Evolutionary conservation across 176 grass and related monocot species (phyloP).

Genomic region (Carex littledalei): DNA sequence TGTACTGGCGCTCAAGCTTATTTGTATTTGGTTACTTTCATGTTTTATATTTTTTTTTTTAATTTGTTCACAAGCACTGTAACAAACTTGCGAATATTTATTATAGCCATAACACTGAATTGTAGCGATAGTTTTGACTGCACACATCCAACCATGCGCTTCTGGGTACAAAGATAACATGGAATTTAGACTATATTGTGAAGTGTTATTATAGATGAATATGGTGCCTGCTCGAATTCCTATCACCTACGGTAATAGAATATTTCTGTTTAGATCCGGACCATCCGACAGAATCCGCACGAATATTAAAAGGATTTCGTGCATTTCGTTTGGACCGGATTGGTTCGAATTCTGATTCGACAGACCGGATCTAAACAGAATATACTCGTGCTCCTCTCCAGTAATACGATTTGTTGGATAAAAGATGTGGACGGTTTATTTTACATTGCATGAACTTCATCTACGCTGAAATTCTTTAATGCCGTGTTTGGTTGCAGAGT

Average conservation of each 20-base stretch:
- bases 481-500: too few relatives aligned
- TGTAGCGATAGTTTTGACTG: neutral
- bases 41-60: neutral
- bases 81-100: neutral
- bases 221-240: too few relatives aligned
- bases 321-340: too few relatives aligned
- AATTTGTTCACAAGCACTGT: neutral
- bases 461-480: neutral
- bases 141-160: neutral
- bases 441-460: neutral
- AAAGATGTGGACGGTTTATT: neutral
- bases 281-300: too few relatives aligned
- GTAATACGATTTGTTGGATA: neutral
- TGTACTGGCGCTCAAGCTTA: neutral
- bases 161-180: neutral
- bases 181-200: neutral
- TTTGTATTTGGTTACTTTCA: neutral
- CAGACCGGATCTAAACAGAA: too few relatives aligned
- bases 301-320: too few relatives aligned
- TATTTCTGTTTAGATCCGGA: too few relatives aligned
- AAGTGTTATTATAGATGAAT: too few relatives aligned
- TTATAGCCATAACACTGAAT: neutral
- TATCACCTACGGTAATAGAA: too few relatives aligned
- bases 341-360: too few relatives aligned
- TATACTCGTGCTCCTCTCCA: too few relatives aligned